Conservation (phyloP, 1,284 basidiomycete genomes). For the Boletus hoseneyae region DNA sequence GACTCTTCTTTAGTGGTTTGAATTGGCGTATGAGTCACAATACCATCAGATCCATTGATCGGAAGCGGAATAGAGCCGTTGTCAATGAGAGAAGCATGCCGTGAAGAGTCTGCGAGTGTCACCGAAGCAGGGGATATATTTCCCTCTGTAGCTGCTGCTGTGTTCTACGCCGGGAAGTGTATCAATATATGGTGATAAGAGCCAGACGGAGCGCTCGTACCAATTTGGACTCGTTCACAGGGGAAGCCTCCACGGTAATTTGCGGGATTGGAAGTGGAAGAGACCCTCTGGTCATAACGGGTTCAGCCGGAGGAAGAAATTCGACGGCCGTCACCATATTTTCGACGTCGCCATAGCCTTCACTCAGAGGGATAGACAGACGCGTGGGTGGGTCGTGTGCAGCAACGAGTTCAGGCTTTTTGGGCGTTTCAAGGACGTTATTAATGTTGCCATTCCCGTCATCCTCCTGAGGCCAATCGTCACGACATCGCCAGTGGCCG, state of each 20-base stretch:
- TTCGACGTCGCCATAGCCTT: slow-evolving; percentile 17
- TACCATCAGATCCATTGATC: slow-evolving; percentile 2
- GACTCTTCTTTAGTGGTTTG: slow-evolving; percentile 4
- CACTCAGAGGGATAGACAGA: slow-evolving; percentile 17
- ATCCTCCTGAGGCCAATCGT: slow-evolving; percentile 55
- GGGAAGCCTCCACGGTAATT: slow-evolving; percentile 37
- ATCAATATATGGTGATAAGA: not conserved
- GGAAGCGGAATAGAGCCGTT: not conserved
- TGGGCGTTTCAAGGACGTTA: slow-evolving; percentile 64
- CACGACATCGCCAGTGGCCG: slow-evolving; percentile 59
- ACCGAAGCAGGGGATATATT: slow-evolving; percentile 7
- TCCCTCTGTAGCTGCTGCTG: slow-evolving; percentile 26
- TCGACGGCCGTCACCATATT: slow-evolving; percentile 29
- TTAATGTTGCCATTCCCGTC: slow-evolving; percentile 68
- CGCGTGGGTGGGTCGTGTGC: slow-evolving; percentile 6
- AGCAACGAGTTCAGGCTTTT: slow-evolving; percentile 39
- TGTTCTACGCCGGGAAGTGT: slow-evolving; percentile 15
- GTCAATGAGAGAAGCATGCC: slow-evolving; percentile 25
- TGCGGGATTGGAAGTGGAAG: slow-evolving; percentile 14
- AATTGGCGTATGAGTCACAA: not conserved
- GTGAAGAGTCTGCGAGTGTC: slow-evolving; percentile 22
- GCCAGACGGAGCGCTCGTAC: slow-evolving; percentile 7
- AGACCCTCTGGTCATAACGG: slow-evolving; percentile 3
- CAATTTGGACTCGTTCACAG: slow-evolving; percentile 15
- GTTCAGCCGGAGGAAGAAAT: slow-evolving; percentile 19